Evolutionary conservation across 495 filamentous ascomycete genomes (phyloP).

Genomic region (Bombardia bombarda): DNA sequence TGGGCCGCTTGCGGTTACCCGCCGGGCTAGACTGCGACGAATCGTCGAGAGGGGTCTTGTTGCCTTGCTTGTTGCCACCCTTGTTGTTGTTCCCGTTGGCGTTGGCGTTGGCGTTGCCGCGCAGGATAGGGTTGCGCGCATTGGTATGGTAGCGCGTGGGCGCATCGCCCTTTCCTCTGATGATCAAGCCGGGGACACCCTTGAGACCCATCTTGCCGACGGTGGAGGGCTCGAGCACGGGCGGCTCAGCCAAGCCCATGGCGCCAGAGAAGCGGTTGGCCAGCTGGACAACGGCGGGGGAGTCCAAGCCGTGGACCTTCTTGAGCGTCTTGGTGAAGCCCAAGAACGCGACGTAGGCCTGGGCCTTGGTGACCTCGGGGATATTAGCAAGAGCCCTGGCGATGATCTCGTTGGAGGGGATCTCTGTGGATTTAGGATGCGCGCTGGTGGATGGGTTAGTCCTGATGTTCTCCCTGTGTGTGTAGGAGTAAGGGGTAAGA

Average conservation of each 20-base stretch:
- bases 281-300: slow-evolving; percentile 11
- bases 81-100: not conserved
- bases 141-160: not conserved
- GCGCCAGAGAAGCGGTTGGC: slow-evolving; percentile 17
- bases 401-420: slow-evolving; percentile 16
- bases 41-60: not conserved
- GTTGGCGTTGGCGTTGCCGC: not conserved
- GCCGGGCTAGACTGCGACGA: not conserved
- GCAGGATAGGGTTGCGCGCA: not conserved
- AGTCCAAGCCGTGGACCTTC: slow-evolving; percentile 8
- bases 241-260: slow-evolving; percentile 16
- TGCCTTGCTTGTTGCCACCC: no score
- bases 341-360: slow-evolving; percentile 20
- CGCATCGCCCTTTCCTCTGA: slow-evolving; percentile 1
- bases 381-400: slow-evolving; percentile 16
- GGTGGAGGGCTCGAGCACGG: slow-evolving; percentile 5
- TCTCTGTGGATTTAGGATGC: slow-evolving; percentile 15
- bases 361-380: slow-evolving; percentile 13
- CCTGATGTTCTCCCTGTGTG: not conserved
- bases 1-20: not conserved
- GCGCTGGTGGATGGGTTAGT: slow-evolving; percentile 1
- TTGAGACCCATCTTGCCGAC: slow-evolving; percentile 26
- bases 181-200: slow-evolving; percentile 20
- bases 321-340: slow-evolving; percentile 20
- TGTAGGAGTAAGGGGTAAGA: not conserved